phyloP scores from a whole-genome alignment of 2,329 filamentous ascomycete species.

The Lachnellula hyalina region DNA sequence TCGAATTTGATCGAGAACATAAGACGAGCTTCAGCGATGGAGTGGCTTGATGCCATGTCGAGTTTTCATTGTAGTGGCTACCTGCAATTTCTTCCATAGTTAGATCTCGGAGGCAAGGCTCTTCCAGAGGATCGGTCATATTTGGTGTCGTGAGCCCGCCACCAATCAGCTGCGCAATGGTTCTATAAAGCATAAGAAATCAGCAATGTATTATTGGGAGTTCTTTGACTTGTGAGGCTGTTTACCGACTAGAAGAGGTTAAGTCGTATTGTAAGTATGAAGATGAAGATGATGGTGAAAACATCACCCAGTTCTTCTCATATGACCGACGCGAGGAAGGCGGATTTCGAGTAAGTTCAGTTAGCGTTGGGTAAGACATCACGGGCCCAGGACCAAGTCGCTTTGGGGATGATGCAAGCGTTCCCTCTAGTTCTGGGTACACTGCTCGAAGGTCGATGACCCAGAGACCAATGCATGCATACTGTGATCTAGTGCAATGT shows the following conservation, averaged over 20 bases:
- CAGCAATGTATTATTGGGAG: not conserved
- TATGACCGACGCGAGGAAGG: slow-evolving; percentile 29
- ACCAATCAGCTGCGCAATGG: slow-evolving; percentile 22
- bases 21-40: slow-evolving; percentile 35
- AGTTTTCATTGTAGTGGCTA: slow-evolving; percentile 11
- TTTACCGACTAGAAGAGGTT: slow-evolving; percentile 18
- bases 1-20: slow-evolving; percentile 27
- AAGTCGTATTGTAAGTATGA: slow-evolving; percentile 36
- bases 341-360: slow-evolving; percentile 36
- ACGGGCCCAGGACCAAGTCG: slow-evolving; percentile 21
- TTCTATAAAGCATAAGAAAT: not conserved
- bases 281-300: slow-evolving; percentile 30
- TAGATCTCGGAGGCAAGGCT: slow-evolving; percentile 18
- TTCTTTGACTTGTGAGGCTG: not conserved
- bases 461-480: slow-evolving; percentile 25
- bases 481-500: slow-evolving; percentile 16
- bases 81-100: slow-evolving; percentile 7
- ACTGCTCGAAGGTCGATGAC: slow-evolving; percentile 21
- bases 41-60: slow-evolving; percentile 36
- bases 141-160: slow-evolving; percentile 22
- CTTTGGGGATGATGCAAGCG: slow-evolving; percentile 17
- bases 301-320: slow-evolving; percentile 39
- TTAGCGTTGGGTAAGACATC: slow-evolving; percentile 28
- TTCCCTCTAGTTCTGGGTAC: slow-evolving; percentile 14
- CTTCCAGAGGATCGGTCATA: slow-evolving; percentile 15